phyloP scores from a whole-genome alignment of 768 basidiomycete species.

The Mycena floridula region DNA sequence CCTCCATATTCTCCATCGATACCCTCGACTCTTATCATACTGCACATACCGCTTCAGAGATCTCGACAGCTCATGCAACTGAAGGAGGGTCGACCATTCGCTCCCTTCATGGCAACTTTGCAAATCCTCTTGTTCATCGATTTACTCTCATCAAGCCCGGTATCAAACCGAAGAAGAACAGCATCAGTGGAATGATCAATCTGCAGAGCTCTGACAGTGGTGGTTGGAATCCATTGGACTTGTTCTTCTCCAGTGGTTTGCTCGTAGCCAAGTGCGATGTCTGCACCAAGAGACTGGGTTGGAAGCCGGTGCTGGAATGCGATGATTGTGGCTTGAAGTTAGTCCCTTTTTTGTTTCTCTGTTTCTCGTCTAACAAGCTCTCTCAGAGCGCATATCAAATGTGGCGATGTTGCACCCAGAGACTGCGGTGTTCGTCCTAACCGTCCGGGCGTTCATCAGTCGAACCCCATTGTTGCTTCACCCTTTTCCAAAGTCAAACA shows the following conservation, averaged over 20 bases:
- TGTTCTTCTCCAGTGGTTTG: slow-evolving; percentile 71
- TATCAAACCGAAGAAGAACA: slow-evolving; percentile 42
- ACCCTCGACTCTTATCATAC: slow-evolving; percentile 63
- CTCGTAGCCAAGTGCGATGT: slow-evolving; percentile 76
- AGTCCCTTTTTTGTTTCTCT: slow-evolving; percentile 14
- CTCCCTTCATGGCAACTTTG: slow-evolving; percentile 32
- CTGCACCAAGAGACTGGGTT: slow-evolving; percentile 76
- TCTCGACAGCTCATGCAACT: slow-evolving; percentile 58
- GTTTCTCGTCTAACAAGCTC: slow-evolving; percentile 6
- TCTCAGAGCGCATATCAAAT: slow-evolving; percentile 75
- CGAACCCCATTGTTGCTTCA: no score
- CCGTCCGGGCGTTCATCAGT: slow-evolving; percentile 21
- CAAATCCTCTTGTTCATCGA: slow-evolving; percentile 63
- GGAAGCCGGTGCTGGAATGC: slow-evolving; percentile 82
- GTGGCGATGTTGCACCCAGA: slow-evolving; percentile 74
- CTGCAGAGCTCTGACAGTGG: slow-evolving; percentile 18
- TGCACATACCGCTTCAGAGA: slow-evolving; percentile 43
- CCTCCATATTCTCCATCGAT: slow-evolving; percentile 50
- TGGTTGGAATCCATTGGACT: slow-evolving; percentile 72
- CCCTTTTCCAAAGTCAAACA: no score
- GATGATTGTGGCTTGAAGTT: slow-evolving; percentile 83
- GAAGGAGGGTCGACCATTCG: slow-evolving; percentile 71
- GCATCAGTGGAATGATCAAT: slow-evolving; percentile 21
- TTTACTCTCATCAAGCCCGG: slow-evolving; percentile 86
- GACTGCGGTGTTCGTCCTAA: slow-evolving; percentile 64